Evolutionary conservation across 2,329 filamentous ascomycete genomes (phyloP).

Genomic region (Cladosporium sphaerospermum): DNA sequence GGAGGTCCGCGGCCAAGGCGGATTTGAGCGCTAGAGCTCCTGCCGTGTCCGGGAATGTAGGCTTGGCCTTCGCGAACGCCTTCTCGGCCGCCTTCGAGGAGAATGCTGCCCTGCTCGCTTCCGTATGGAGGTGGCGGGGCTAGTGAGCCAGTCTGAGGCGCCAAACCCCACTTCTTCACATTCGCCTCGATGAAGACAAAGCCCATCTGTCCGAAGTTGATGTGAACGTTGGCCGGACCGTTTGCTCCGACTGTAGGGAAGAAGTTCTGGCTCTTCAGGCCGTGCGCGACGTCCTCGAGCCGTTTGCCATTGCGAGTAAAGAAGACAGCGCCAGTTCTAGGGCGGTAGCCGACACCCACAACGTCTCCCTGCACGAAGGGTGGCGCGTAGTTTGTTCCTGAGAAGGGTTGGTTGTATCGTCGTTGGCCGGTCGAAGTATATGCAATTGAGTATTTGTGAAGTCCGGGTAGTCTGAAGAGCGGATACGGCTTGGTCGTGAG

Average conservation of each 20-base stretch:
- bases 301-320: slow-evolving; percentile 98
- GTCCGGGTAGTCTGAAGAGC: slow-evolving; percentile 85
- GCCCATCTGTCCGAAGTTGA: slow-evolving; percentile 95
- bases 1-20: slow-evolving; percentile 61
- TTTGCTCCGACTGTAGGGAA: slow-evolving; percentile 97
- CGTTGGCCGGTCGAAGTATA: slow-evolving; percentile 84
- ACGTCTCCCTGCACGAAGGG: slow-evolving; percentile 89
- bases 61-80: slow-evolving; percentile 49
- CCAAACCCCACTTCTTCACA: slow-evolving; percentile 98
- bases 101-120: slow-evolving; percentile 91
- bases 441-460: slow-evolving; percentile 85
- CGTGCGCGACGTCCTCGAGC: slow-evolving; percentile 87
- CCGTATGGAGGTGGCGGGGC: slow-evolving; percentile 95
- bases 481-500: slow-evolving; percentile 97
- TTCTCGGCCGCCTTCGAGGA: slow-evolving; percentile 72
- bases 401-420: slow-evolving; percentile 89
- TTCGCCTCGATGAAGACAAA: slow-evolving; percentile 99
- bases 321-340: slow-evolving; percentile 89
- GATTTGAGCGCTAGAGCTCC: slow-evolving; percentile 72
- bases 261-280: slow-evolving; percentile 90
- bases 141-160: slow-evolving; percentile 89
- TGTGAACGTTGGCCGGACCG: slow-evolving; percentile 84
- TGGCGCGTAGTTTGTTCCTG: slow-evolving; percentile 71
- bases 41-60: slow-evolving; percentile 58
- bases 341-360: slow-evolving; percentile 89